These are phyloP conservation scores for Colletotrichum aenigma DNA, from an alignment of 2,329 filamentous ascomycete genomes.

Conservation along the genomic window DNA sequence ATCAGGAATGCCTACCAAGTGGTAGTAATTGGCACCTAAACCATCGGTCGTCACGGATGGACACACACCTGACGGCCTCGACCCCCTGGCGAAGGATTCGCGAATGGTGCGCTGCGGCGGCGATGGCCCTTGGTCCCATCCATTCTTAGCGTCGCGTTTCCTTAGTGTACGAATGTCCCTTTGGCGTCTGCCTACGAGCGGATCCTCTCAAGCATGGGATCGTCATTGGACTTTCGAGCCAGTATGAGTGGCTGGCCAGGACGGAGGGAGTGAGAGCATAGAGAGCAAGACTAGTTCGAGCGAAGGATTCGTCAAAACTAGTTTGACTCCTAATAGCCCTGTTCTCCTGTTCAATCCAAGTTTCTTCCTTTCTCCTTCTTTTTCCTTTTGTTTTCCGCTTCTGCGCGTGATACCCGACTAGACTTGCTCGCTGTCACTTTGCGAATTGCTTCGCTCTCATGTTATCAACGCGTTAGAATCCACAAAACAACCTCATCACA, in stretches of 20 bases:
- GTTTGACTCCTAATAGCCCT: background rate
- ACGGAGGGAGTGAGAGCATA: background rate
- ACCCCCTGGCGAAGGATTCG: constrained; percentile 15
- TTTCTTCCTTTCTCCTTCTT: background rate
- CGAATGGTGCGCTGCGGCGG: background rate
- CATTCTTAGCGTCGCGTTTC: background rate
- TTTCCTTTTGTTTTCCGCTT: background rate
- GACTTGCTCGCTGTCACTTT: background rate
- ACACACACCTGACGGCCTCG: too few species aligned
- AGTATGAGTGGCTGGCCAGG: background rate
- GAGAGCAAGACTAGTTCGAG: background rate
- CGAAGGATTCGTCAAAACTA: background rate
- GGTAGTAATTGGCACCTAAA: background rate
- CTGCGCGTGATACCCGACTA: background rate
- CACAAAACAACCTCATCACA: background rate
- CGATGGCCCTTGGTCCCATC: background rate
- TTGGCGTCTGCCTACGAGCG: background rate
- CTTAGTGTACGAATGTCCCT: background rate
- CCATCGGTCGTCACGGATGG: too few species aligned
- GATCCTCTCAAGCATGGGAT: background rate
- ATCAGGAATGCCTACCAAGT: background rate
- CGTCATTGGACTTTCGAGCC: background rate
- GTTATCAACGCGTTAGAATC: background rate
- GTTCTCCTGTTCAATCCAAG: background rate
- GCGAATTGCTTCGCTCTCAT: background rate